Base-by-base conservation (phyloP, 257 asterid genomes). In the Cordia subcordata region DNA sequence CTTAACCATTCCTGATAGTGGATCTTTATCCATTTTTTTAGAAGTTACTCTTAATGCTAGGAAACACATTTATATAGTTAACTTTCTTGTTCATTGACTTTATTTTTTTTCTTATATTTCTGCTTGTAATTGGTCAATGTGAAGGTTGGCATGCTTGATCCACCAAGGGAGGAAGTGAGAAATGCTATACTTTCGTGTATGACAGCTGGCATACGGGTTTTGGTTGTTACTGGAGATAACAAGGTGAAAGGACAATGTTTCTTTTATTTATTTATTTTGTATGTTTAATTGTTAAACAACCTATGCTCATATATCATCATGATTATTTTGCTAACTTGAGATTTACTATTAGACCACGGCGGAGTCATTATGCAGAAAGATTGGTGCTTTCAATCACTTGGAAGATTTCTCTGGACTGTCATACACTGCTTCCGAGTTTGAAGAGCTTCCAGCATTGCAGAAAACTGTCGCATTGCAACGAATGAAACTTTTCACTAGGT, bases 61-160 rank as follows among this genome's bases (percentile, higher is more conserved):
- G 15, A 3, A 42, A 11, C 3, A 4, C 3, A 42, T 8, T 42
- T 14, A 10, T 42, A 42, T 12, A 20, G 37, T 23, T 11, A 8
- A 6, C 60, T 42, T 50, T 22, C 49, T 53, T 53, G 19, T 32
- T 35, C 33, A 5, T 38, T 39, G 46, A 18, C 19, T 37, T 58
- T 40, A 55, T 15, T 59, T 45, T 27, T 71, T 57, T 68, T 62
- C 53, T 63, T 20, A n/a, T n/a, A n/a, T 44, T 63, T 42, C 19
- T 67, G 52, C 58, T 40, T 40, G 17, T 63, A 38, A 64, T 74
- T 64, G 13, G 62, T 8, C 46, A 57, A 20, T 56, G 65, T 67
- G 62, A 76, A 93, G 99, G 94, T 89, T 84, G 99, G 99, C 64
- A 93, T 93, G 99, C 96, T 84, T 75, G 99, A 93, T 81, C 99